Conservation (phyloP, 768 basidiomycete genomes). For the Gelatoporia subvermispora region DNA sequence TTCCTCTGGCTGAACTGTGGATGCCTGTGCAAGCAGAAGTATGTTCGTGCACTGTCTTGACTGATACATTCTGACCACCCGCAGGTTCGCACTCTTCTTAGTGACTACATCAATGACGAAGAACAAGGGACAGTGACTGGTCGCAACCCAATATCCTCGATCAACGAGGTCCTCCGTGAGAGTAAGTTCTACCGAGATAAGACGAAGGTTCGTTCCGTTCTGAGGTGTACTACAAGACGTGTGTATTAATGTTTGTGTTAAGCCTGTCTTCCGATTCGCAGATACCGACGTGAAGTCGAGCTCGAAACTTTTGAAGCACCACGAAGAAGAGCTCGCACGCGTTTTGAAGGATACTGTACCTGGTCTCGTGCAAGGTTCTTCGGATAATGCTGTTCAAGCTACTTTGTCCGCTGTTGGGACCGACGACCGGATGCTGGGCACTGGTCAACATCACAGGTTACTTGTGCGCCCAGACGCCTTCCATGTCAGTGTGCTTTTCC, state of each 20-base stretch:
- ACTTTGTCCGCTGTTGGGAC: constrained; percentile 55
- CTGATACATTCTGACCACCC: neutral
- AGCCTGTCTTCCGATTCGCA: constrained; percentile 88
- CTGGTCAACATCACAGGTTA: constrained; percentile 76
- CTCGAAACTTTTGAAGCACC: constrained; percentile 58
- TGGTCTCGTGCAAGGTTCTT: constrained; percentile 74
- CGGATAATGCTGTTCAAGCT: constrained; percentile 59
- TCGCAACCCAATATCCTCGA: constrained; percentile 85
- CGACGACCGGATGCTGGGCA: constrained; percentile 71
- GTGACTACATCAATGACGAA: constrained; percentile 91
- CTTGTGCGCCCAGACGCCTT: constrained; percentile 90
- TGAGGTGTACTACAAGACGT: neutral
- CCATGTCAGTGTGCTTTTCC: constrained; percentile 91
- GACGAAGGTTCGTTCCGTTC: constrained; percentile 51
- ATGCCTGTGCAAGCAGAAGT: constrained; percentile 87
- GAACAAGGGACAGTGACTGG: constrained; percentile 73
- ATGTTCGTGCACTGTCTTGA: constrained; percentile 9
- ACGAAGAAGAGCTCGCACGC: constrained; percentile 82
- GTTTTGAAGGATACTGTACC: constrained; percentile 90
- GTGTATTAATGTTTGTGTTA: neutral
- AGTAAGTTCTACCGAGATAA: constrained; percentile 76
- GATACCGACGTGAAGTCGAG: constrained; percentile 81
- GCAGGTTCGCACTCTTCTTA: constrained; percentile 78
- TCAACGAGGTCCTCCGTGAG: constrained; percentile 89
- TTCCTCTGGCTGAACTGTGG: constrained; percentile 87